Evolutionary conservation across 208 protist species (phyloP), one percentile per base, ranked within the genome.

Genomic region (Herpetomonas samuelpessoai): DNA sequence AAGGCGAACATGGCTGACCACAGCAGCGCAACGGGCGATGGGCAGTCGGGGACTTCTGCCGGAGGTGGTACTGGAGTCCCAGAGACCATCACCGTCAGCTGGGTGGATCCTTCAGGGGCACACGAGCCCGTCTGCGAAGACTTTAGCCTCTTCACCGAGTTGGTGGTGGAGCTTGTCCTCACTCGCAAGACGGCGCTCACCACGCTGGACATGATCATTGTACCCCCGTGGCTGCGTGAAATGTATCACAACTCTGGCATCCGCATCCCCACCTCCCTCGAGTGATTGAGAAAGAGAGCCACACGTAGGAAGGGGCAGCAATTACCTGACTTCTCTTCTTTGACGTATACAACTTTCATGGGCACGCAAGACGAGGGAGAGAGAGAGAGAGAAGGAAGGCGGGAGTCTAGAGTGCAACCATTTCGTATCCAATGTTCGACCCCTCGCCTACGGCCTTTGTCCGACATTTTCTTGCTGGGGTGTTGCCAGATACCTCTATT

Each of bases 151-250:
- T 74, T 88, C 25, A 50, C 41, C 2, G 57, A 62, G 16, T 21
- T 91, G 18, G 75, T 81, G 2, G 88, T 68, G 1, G 57, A 78
- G 25, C 59, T 94, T 29, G 51, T 74, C 10, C 71, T 76, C 31
- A 62, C 46, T 21, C 21, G 44, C 38, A 49, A 76, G 28, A 65
- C 68, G 18, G 81, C 74, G 1, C 72, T 72, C n/a, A 67, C 83
- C 25, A 65, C 65, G 22, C 45, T 89, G 44, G 54, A 63, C 41
- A 77, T 91, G 68, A 70, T 86, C 25, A 9, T 94, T 25, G 54
- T 88, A 30, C 79, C 84, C 22, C 88, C 88, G 29, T 91, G 81
- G 83, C 63, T 76, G 47, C 68, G 88, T 2, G 50, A 71, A 49
- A 54, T 29, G n/a, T 75, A 71, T 16, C 48, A 56, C 10, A 44